phyloP scores from a whole-genome alignment of 768 basidiomycete species.

The Crassisporium funariophilum region DNA sequence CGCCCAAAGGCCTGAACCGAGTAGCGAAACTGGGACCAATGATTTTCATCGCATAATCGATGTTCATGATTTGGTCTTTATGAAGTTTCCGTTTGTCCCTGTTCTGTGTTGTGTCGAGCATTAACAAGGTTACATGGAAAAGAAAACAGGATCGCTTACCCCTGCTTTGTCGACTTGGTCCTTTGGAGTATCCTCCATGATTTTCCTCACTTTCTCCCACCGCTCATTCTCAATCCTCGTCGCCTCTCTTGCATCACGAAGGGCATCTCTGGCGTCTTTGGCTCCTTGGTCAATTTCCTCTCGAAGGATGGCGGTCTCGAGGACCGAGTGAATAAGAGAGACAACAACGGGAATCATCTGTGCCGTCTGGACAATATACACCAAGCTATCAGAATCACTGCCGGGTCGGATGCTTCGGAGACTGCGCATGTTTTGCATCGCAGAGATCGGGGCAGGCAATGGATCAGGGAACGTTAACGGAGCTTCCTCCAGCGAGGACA shows the following conservation, averaged over 20 bases:
- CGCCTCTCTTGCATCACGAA: constrained; percentile 53
- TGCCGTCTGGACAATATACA: constrained; percentile 41
- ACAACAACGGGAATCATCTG: constrained; percentile 71
- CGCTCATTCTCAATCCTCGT: constrained; percentile 57
- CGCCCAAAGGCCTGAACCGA: constrained; percentile 67
- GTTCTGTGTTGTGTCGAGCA: constrained; percentile 30
- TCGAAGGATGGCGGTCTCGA: constrained; percentile 49
- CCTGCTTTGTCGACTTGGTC: constrained; percentile 22
- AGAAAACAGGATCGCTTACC: constrained; percentile 22
- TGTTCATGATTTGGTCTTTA: constrained; percentile 45
- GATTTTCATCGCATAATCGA: constrained; percentile 61
- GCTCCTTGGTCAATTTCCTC: constrained; percentile 63
- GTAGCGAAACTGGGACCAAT: constrained; percentile 44
- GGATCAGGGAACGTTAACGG: constrained; percentile 57
- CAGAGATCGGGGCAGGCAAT: constrained; percentile 49
- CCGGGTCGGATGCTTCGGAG: constrained; percentile 46
- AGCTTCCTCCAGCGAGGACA: constrained; percentile 10
- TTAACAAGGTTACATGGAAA: neutral
- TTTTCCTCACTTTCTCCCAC: constrained; percentile 51
- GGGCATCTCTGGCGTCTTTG: constrained; percentile 55
- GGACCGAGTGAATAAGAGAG: constrained; percentile 55
- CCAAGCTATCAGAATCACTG: constrained; percentile 27
- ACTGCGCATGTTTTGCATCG: constrained; percentile 47
- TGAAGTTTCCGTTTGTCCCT: constrained; percentile 50
- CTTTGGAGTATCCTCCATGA: constrained; percentile 24